phyloP scores from a whole-genome alignment of 2,329 filamentous ascomycete genomes.

The Claviceps sp. region DNA sequence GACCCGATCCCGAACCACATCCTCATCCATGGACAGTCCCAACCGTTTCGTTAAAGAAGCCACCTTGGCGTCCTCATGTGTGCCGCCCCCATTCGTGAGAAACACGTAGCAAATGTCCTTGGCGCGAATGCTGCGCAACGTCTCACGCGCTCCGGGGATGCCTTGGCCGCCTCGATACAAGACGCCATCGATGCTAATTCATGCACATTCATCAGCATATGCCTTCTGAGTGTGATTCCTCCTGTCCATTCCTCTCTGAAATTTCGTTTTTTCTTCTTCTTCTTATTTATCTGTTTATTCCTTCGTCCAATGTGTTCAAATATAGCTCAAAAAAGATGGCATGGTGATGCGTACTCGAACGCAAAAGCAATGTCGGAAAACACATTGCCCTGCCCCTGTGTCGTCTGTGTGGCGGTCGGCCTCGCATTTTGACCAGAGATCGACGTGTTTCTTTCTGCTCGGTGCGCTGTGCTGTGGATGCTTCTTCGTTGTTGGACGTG shows the following conservation, averaged over 20 bases:
- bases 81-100: conserved; percentile 89
- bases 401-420: conserved; percentile 3
- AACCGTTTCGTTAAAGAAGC: conserved; percentile 21
- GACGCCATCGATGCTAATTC: conserved; percentile 71
- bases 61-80: conserved; percentile 44
- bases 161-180: conserved; percentile 69
- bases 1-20: conserved; percentile 21
- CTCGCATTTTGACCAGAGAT: not conserved
- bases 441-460: not conserved
- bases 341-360: conserved; percentile 19
- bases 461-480: not conserved
- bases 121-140: conserved; percentile 58
- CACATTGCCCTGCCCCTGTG: conserved; percentile 8
- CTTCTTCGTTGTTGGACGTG: not conserved
- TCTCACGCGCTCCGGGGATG: conserved; percentile 63
- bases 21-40: conserved; percentile 17
- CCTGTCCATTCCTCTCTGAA: not conserved
- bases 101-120: conserved; percentile 83
- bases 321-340: not conserved
- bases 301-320: not conserved
- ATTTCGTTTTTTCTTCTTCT: not conserved
- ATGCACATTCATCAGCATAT: not conserved
- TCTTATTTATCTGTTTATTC: no score
- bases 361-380: conserved; percentile 23
- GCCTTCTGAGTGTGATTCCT: not conserved